Evolutionary conservation across 2,329 filamentous ascomycete genomes (phyloP), one percentile per base, ranked within the genome.

Genomic region (Dendryphion nanum): DNA sequence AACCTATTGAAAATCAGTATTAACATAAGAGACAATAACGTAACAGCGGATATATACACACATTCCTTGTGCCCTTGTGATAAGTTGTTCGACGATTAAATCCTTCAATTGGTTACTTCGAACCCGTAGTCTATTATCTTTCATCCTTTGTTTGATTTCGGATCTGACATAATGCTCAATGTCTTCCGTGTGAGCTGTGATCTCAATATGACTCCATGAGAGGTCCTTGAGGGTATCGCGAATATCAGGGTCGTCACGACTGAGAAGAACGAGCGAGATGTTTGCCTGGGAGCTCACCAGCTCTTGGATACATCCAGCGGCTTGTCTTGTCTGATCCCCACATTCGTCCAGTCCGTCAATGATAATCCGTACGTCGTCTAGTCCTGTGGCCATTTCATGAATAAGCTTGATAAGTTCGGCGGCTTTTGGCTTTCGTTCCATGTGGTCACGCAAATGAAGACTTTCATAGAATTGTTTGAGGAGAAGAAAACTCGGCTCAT

Each of bases 271-370:
- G 12, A 31, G 30, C n/a, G 37, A 34, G 7, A 20, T 37, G 19
- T 19, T 26, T n/a, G 8, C 20, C 5, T 6, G 5, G 23, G 15
- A 13, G 5, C 5, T 8, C 14, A 47, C 20, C 4, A 26, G n/a
- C n/a, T 26, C 23, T n/a, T n/a, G n/a, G n/a, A n/a, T n/a, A n/a
- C n/a, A n/a, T n/a, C n/a, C n/a, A 8, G 23, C 23, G n/a, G 23
- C 23, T n/a, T 33, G 33, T 6, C 16, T 30, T 4, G 37, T 35
- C 24, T 47, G 26, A 6, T 37, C 18, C 4, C 35, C 38, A 35
- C 52, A 50, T 31, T 63, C 57, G 36, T 63, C 57, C 2, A 61
- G 26, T 4, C 44, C 55, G 42, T 63, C 58, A 1, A 63, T 46
- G 18, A 61, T 16, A 2, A 63, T 48, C 17, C 40, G 33, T 4